Conservation (phyloP, 2,329 filamentous ascomycete species). For the Phaeophleospora eucalypticola region DNA sequence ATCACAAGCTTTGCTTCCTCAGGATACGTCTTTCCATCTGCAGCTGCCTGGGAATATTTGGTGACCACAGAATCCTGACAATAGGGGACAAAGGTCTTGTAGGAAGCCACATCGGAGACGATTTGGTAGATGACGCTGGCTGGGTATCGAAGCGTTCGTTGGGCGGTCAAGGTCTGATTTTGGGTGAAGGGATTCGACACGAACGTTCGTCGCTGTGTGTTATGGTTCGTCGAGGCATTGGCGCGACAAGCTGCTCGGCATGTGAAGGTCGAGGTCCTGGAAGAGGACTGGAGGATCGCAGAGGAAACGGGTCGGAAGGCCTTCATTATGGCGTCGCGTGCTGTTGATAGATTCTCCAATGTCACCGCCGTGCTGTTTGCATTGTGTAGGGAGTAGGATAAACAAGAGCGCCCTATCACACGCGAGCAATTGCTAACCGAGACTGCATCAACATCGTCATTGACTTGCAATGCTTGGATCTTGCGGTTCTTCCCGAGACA, state of each 20-base stretch:
- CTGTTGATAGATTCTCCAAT: slow-evolving; percentile 1
- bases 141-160: slow-evolving; percentile 72
- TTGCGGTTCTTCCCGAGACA: no score
- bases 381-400: background rate
- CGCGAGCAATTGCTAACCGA: background rate
- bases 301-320: slow-evolving; percentile 23
- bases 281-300: slow-evolving; percentile 18
- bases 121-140: slow-evolving; percentile 69
- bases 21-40: slow-evolving; percentile 57
- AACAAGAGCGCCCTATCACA: background rate
- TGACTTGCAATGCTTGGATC: no score
- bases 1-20: slow-evolving; percentile 73
- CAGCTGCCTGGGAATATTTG: slow-evolving; percentile 56
- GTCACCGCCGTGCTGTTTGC: background rate
- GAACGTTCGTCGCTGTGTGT: slow-evolving; percentile 37
- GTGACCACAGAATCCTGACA: slow-evolving; percentile 76
- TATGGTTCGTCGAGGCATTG: slow-evolving; percentile 12
- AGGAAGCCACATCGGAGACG: slow-evolving; percentile 83
- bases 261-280: slow-evolving; percentile 8
- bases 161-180: slow-evolving; percentile 67
- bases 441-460: background rate
- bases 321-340: slow-evolving; percentile 22
- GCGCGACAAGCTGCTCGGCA: slow-evolving; percentile 16
- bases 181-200: slow-evolving; percentile 50
- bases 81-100: slow-evolving; percentile 87